phyloP scores from a whole-genome alignment of 2,329 filamentous ascomycete species.

The Epichloe sibirici region DNA sequence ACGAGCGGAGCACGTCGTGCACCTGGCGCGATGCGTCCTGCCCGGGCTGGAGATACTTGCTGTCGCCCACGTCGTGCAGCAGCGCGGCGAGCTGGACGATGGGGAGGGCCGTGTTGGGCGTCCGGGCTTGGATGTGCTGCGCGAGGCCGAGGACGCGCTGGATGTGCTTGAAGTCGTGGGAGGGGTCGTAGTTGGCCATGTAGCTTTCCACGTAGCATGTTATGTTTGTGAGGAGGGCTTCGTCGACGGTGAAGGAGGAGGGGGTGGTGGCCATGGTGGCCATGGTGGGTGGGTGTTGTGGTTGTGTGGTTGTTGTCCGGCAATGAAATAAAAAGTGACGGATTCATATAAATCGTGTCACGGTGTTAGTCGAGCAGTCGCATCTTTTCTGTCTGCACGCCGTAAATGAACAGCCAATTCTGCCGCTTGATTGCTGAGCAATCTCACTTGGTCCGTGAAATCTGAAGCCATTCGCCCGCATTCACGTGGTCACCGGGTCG shows the following conservation, averaged over 20 bases:
- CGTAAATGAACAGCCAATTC: neutral
- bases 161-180: slow-evolving; percentile 81
- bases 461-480: neutral
- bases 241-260: slow-evolving; percentile 16
- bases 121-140: slow-evolving; percentile 46
- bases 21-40: slow-evolving; percentile 47
- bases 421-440: neutral
- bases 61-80: slow-evolving; percentile 82
- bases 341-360: too few species aligned
- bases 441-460: neutral
- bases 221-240: slow-evolving; percentile 41
- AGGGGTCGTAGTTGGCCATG: slow-evolving; percentile 71
- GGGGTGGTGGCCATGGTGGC: slow-evolving; percentile 1
- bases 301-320: neutral
- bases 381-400: too few species aligned
- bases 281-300: slow-evolving; percentile 9
- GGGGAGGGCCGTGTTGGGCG: slow-evolving; percentile 26
- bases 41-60: slow-evolving; percentile 57
- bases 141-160: slow-evolving; percentile 66
- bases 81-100: slow-evolving; percentile 58
- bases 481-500: neutral
- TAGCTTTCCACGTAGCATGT: slow-evolving; percentile 54
- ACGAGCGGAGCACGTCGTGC: slow-evolving; percentile 38
- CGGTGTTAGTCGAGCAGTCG: too few species aligned
- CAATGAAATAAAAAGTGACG: neutral